phyloP scores from a whole-genome alignment of 257 asterid genomes.

The Fraxinus excelsior region DNA sequence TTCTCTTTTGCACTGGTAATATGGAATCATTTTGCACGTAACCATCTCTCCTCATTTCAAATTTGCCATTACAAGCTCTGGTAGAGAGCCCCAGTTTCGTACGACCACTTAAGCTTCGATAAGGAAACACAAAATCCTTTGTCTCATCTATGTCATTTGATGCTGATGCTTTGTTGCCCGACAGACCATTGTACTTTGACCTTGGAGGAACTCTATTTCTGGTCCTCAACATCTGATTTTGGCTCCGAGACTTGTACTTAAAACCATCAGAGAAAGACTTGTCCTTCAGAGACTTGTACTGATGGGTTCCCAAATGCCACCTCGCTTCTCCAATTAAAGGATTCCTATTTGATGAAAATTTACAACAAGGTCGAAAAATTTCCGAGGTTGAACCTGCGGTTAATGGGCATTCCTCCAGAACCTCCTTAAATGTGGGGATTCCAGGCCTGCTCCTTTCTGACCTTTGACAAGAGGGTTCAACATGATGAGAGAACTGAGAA shows the following conservation, averaged over 20 bases:
- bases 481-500: conserved; percentile 34
- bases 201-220: conserved; percentile 44
- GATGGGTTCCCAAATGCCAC: conserved; percentile 36
- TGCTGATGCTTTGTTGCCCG: conserved; percentile 22
- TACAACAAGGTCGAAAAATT: conserved; percentile 28
- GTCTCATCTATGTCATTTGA: conserved; percentile 34
- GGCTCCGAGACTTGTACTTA: conserved; percentile 33
- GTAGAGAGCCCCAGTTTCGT: conserved; percentile 34
- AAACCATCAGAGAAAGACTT: conserved; percentile 34
- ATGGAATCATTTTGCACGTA: conserved; percentile 36
- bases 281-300: conserved; percentile 32
- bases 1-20: conserved; percentile 59
- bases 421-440: conserved; percentile 34
- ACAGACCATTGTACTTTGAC: conserved; percentile 37
- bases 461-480: conserved; percentile 39
- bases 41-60: conserved; percentile 42
- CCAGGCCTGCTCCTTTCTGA: conserved; percentile 37
- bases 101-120: conserved; percentile 34
- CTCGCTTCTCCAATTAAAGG: conserved; percentile 35
- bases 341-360: conserved; percentile 29
- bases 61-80: conserved; percentile 39
- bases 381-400: conserved; percentile 21
- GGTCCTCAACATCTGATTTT: conserved; percentile 40
- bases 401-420: conserved; percentile 22
- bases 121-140: conserved; percentile 34